These are phyloP conservation scores for Murraya koenigii DNA, from an alignment of 345 rosid species.

Conservation along the genomic window DNA sequence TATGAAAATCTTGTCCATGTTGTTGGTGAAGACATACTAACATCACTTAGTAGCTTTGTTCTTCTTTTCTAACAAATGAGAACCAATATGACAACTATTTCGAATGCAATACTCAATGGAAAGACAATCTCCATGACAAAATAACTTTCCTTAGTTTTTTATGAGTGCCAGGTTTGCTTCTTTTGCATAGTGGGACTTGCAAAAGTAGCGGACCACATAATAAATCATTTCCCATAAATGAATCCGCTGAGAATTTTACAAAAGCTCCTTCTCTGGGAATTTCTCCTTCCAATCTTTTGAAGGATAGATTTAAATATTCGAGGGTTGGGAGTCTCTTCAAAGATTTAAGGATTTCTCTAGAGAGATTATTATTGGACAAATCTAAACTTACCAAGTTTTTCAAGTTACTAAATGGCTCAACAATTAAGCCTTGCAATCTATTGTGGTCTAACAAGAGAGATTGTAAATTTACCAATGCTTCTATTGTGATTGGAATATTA, in stretches of 20 bases:
- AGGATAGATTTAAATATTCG: not conserved
- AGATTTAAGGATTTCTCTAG: constrained; percentile 12
- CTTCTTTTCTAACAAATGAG: no score
- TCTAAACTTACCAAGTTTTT: constrained; percentile 10
- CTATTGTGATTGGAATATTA: constrained; percentile 1
- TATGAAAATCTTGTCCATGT: constrained; percentile 6
- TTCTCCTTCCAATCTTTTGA: constrained; percentile 17
- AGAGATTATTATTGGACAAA: constrained; percentile 10
- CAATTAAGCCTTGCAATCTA: constrained; percentile 12
- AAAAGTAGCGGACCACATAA: constrained; percentile 4
- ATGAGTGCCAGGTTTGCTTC: not conserved
- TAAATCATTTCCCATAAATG: not conserved
- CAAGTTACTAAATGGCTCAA: constrained; percentile 7
- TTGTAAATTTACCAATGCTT: not conserved
- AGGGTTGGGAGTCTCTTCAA: constrained; percentile 5
- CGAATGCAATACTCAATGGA: not conserved
- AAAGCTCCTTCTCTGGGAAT: constrained; percentile 11
- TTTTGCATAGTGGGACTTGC: constrained; percentile 10
- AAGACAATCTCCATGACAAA: not conserved
- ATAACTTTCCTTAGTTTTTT: not conserved
- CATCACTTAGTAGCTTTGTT: not conserved
- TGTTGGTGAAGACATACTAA: not conserved
- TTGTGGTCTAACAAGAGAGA: not conserved
- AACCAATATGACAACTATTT: not conserved
- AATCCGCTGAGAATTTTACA: not conserved